Base-by-base conservation (phyloP, 164 flowering plant genomes). In the Magnolia sinica region DNA sequence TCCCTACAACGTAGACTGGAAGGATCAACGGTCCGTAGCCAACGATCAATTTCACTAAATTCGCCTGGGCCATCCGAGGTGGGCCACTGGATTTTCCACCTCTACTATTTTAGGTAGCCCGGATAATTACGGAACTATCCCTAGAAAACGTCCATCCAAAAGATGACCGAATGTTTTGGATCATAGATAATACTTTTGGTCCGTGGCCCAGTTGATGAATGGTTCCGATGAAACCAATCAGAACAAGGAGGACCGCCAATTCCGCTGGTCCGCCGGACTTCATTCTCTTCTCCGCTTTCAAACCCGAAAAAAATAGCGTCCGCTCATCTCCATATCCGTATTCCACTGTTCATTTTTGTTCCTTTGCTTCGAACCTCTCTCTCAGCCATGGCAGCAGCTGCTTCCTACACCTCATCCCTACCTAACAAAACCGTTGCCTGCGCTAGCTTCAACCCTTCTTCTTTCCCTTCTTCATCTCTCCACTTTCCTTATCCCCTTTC, bases 331-430 rank as follows among this genome's bases (percentile, higher is more conserved):
- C 18, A 10, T 55, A 55, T 55, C 61, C 18, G 11, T 55, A 10
- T 55, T 4, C 13, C 61, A 11, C 61, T 19, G 61, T 4, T 11
- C 61, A 55, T 55, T 55, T 55, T 16, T 16, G 61, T 16, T 16
- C 0, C 18, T 55, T 16, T 4, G 3, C 19, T 13, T 16, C 61
- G 10, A 9, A 16, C 16, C 61, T 55, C 14, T 55, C 61, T 55
- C 24, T 65, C 71, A 5, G 71, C 72, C 72, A 70, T 70, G 72
- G 72, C 72, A n/a, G 72, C 52, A 49, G 72, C 52, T 27, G 16
- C 16, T 3, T 11, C 16, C 22, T 49, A 8, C 16, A 10, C 55
- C 55, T 70, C 72, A 45, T 16, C 14, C 72, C 1, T 49, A 70
- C 19, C 22, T 23, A 45, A 49, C 51, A 70, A 19, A 8, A 7